Evolutionary conservation across 1,284 basidiomycete species (phyloP).

Genomic region (Ustilago curta): DNA sequence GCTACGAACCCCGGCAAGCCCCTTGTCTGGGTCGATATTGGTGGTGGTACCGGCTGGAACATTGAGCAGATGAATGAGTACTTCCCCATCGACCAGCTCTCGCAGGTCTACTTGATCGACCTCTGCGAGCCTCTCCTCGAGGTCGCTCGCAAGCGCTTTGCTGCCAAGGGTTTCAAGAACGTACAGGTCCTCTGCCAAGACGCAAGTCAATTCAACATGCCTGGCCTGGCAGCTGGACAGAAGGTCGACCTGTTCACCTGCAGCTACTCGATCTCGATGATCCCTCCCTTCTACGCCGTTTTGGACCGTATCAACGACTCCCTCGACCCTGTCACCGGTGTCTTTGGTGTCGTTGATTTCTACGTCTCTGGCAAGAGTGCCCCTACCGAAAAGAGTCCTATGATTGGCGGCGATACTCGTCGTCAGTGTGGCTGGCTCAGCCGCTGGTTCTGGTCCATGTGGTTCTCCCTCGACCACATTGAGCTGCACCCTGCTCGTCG

Average conservation of each 20-base stretch:
- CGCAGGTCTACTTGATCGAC: slow-evolving; percentile 79
- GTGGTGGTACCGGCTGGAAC: slow-evolving; percentile 85
- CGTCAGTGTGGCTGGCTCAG: slow-evolving; percentile 80
- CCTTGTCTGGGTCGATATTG: slow-evolving; percentile 84
- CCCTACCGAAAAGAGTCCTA: slow-evolving; percentile 73
- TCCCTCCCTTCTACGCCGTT: slow-evolving; percentile 78
- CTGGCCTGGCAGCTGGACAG: slow-evolving; percentile 67
- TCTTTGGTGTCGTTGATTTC: slow-evolving; percentile 82
- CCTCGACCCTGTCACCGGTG: slow-evolving; percentile 76
- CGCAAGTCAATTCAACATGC: slow-evolving; percentile 78
- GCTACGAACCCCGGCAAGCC: slow-evolving; percentile 71
- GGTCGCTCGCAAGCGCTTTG: slow-evolving; percentile 79
- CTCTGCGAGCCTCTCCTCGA: slow-evolving; percentile 81
- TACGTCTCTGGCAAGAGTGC: slow-evolving; percentile 79
- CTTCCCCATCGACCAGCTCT: slow-evolving; percentile 72
- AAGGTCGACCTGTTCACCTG: slow-evolving; percentile 69
- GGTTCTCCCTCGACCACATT: slow-evolving; percentile 84
- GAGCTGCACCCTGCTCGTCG: slow-evolving; percentile 75
- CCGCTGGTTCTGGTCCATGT: slow-evolving; percentile 77
- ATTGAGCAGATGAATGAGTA: slow-evolving; percentile 84
- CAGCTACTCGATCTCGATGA: slow-evolving; percentile 71
- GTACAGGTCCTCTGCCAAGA: slow-evolving; percentile 82
- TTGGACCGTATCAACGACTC: slow-evolving; percentile 80
- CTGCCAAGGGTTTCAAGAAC: slow-evolving; percentile 79
- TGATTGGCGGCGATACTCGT: slow-evolving; percentile 77